These are phyloP conservation scores for Marasmius sp. DNA, from an alignment of 1,284 basidiomycete genomes.

Conservation along the genomic window DNA sequence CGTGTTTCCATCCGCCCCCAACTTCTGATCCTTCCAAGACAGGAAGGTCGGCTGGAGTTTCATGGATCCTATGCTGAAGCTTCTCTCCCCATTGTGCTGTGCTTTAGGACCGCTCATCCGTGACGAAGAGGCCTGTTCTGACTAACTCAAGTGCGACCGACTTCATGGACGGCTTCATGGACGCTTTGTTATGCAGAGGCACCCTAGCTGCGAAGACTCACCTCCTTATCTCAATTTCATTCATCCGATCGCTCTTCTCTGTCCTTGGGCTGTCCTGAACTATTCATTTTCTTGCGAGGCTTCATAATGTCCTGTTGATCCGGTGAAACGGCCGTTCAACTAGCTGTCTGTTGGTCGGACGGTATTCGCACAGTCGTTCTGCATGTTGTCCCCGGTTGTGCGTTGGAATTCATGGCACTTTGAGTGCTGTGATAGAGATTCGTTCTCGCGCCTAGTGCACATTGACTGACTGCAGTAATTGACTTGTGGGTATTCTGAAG, in stretches of 20 bases:
- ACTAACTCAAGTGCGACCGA: background rate
- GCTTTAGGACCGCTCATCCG: slow-evolving; percentile 3
- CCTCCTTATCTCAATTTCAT: background rate
- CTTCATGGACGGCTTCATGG: background rate
- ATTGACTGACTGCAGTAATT: slow-evolving; percentile 5
- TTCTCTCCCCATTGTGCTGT: slow-evolving; percentile 2
- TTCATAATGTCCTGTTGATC: background rate
- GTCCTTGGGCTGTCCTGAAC: background rate
- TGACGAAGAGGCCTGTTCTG: slow-evolving; percentile 2
- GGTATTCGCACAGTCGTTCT: background rate
- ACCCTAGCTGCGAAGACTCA: slow-evolving; percentile 5
- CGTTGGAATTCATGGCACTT: slow-evolving; percentile 10
- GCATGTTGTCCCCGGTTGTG: slow-evolving; percentile 4
- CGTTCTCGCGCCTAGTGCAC: slow-evolving; percentile 14
- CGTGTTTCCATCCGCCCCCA: slow-evolving; percentile 11
- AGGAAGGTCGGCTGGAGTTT: slow-evolving; percentile 11
- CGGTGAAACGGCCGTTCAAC: background rate
- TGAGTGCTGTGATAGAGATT: slow-evolving; percentile 18
- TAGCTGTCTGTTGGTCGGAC: background rate
- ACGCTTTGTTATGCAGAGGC: slow-evolving; percentile 1
- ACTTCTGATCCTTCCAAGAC: slow-evolving; percentile 12
- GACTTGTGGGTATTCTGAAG: slow-evolving; percentile 4
- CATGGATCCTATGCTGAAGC: slow-evolving; percentile 2
- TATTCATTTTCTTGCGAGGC: background rate
- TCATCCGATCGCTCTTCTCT: background rate